These are phyloP conservation scores for Centaurea solstitialis DNA, from an alignment of 129 eudicot species.

Conservation along the genomic window DNA sequence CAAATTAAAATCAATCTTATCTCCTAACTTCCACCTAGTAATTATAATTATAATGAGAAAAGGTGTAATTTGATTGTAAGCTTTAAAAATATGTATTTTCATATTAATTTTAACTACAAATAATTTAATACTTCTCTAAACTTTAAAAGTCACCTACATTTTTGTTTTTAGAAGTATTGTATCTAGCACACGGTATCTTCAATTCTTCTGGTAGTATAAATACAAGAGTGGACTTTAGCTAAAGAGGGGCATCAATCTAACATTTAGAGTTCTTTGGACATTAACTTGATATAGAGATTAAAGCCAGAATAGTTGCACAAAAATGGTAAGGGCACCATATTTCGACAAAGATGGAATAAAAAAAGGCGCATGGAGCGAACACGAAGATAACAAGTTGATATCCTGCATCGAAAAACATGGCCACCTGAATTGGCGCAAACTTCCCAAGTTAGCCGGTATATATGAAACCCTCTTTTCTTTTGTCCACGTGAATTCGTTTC, in stretches of 20 bases:
- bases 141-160: background rate
- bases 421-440: slow-evolving; percentile 27
- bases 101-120: background rate
- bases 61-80: background rate
- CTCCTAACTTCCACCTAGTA: background rate
- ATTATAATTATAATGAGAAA: background rate
- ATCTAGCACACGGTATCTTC: background rate
- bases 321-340: slow-evolving; percentile 34
- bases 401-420: slow-evolving; percentile 12
- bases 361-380: slow-evolving; percentile 29
- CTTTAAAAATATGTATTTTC: background rate
- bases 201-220: background rate
- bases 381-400: slow-evolving; percentile 19
- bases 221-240: slow-evolving; percentile 1
- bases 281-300: background rate
- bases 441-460: slow-evolving; percentile 33
- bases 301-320: background rate
- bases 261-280: background rate
- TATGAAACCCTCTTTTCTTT: background rate
- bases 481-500: background rate
- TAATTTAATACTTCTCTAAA: background rate
- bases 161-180: background rate
- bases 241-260: background rate
- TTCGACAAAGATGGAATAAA: slow-evolving; percentile 15
- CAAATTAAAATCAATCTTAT: background rate